These are phyloP conservation scores for Candida caryicola DNA, from an alignment of 805 yeast genomes.

Conservation along the genomic window DNA sequence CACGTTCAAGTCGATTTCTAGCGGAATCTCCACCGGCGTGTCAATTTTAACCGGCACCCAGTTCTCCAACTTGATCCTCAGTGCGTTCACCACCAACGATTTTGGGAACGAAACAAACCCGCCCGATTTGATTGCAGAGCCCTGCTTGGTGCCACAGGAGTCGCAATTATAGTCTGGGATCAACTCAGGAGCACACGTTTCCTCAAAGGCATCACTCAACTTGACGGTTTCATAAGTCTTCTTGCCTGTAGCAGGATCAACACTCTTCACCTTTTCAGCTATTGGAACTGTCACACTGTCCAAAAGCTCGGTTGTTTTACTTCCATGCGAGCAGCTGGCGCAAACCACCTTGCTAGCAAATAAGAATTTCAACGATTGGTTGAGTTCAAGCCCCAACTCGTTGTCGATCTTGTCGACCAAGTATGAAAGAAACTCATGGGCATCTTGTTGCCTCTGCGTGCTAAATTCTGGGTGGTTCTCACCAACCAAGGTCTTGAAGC, in stretches of 20 bases:
- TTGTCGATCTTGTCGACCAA: slow-evolving; percentile 61
- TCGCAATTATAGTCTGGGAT: slow-evolving; percentile 65
- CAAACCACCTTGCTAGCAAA: slow-evolving; percentile 63
- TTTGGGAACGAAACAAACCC: slow-evolving; percentile 66
- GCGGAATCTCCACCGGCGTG: slow-evolving; percentile 62
- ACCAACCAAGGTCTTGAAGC: slow-evolving; percentile 77
- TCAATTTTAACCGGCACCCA: slow-evolving; percentile 88
- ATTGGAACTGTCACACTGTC: slow-evolving; percentile 68
- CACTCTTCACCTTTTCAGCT: slow-evolving; percentile 34
- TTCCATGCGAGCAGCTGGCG: slow-evolving; percentile 56
- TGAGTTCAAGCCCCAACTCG: slow-evolving; percentile 43
- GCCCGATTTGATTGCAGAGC: slow-evolving; percentile 38
- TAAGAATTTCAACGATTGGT: slow-evolving; percentile 60
- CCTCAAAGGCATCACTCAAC: slow-evolving; percentile 47
- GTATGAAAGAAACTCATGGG: slow-evolving; percentile 80
- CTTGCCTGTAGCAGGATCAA: slow-evolving; percentile 43
- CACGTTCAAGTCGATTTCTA: slow-evolving; percentile 40
- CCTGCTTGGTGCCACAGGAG: slow-evolving; percentile 39
- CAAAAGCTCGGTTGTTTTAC: slow-evolving; percentile 50
- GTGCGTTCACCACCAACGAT: slow-evolving; percentile 67
- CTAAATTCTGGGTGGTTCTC: slow-evolving; percentile 76
- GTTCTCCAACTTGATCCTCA: slow-evolving; percentile 77
- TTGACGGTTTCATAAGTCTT: slow-evolving; percentile 48
- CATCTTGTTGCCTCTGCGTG: slow-evolving; percentile 91
- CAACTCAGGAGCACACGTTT: slow-evolving; percentile 46